Base-by-base conservation (phyloP, 331 rosid species). In the Malus hybrid region DNA sequence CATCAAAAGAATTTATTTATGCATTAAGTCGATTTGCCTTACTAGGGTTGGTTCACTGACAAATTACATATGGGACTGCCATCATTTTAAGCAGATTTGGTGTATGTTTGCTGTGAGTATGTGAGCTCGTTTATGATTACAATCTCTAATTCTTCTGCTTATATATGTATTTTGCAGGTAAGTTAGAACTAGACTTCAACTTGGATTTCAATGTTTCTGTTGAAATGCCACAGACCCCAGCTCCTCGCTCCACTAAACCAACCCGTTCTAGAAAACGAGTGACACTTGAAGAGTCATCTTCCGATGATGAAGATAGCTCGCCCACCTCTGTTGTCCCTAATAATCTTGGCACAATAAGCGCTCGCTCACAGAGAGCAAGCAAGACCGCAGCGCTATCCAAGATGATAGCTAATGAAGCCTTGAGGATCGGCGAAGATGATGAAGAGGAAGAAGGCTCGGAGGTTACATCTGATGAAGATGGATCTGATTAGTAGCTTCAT, bases 341-440 rank as follows among this genome's bases (percentile, higher is more conserved):
- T 42, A 39, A 71, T 63, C 71, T 79, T 39, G 82, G 74, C 68
- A 69, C 91, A 2, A 53, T 76, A 33, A 58, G 68, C 67, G 56
- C 82, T 58, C 93, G 96, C 57, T 88, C 97, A 14, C 90, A 88
- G 84, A 90, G 99, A 74, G 97, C 92, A 75, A 94, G 99, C 79
- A 94, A 92, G 85, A 87, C 97, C 28, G 93, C 88, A 53, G 97
- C 99, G 24, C 55, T 94, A 74, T 77, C 76, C 34, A 94, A 88
- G 87, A 90, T 92, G 79, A 82, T 84, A 57, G 82, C 86, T 24
- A 14, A 14, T n/a, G 82, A 75, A 73, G 57, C 79, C 53, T 74
- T 32, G 65, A 76, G 52, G 78, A 74, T 81, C 28, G 78, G 71
- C 55, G 88, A 88, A 71, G 81, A 65, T 68, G 92, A 79, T 19